phyloP scores from a whole-genome alignment of 441 rosid genomes.

The Euphorbia neoarborescens region DNA sequence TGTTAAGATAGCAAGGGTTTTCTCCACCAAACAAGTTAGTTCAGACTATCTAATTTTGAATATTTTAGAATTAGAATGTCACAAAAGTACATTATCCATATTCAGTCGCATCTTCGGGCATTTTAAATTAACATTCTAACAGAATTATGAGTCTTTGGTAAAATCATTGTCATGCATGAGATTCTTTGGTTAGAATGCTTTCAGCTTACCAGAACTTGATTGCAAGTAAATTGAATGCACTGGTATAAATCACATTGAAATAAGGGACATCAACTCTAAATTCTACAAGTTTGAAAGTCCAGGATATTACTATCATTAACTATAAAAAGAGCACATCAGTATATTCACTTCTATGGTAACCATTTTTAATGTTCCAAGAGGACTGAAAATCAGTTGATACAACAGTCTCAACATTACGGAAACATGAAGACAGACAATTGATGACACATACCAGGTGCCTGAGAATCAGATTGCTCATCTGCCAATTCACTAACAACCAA shows the following conservation, averaged over 20 bases:
- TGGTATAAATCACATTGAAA: background rate
- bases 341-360: background rate
- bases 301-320: background rate
- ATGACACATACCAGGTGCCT: slow-evolving; percentile 40
- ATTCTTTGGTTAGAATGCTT: background rate
- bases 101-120: background rate
- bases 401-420: background rate
- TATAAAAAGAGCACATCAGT: background rate
- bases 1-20: background rate
- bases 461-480: slow-evolving; percentile 66
- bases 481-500: slow-evolving; percentile 77
- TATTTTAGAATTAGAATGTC: slow-evolving; percentile 6
- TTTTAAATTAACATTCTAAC: background rate
- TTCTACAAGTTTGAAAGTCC: slow-evolving; percentile 1
- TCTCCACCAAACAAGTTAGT: background rate
- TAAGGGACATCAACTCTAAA: background rate
- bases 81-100: background rate
- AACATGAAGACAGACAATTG: background rate
- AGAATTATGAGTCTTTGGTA: background rate
- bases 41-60: background rate
- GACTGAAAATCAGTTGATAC: slow-evolving; percentile 7
- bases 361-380: slow-evolving; percentile 5
- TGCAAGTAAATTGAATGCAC: slow-evolving; percentile 2
- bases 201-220: background rate
- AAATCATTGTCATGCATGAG: background rate